A percentile compares a stretch with the other conserved stretches of the same genome.
Evolutionary conservation across 805 yeast species (phyloP).

Genomic region (Alloascoidea africana): DNA sequence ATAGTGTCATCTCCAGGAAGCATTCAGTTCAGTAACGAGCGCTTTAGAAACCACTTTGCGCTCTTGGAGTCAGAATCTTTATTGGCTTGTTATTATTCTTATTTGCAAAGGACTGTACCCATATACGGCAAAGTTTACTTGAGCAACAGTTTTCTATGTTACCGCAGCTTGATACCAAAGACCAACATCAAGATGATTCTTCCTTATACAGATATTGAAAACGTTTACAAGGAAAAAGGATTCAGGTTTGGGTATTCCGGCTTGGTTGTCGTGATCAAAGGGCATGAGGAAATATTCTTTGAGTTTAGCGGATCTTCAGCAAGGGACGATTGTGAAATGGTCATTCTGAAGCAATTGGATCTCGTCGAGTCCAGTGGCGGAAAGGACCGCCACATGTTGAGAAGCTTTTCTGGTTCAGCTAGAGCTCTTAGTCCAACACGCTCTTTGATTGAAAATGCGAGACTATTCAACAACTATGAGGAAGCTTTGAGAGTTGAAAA

Average conservation of each 20-base stretch:
- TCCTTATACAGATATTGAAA: constrained; percentile 62
- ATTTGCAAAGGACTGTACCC: constrained; percentile 59
- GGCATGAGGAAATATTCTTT: constrained; percentile 62
- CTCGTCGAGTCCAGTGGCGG: no score
- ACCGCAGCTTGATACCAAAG: constrained; percentile 67
- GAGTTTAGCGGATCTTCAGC: constrained; percentile 51
- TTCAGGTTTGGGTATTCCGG: constrained; percentile 56
- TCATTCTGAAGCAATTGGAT: background rate
- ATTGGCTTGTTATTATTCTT: constrained; percentile 54
- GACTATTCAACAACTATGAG: constrained; percentile 49
- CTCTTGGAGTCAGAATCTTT: constrained; percentile 34
- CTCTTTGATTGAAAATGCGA: constrained; percentile 31
- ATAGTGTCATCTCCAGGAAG: constrained; percentile 26
- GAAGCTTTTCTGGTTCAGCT: background rate
- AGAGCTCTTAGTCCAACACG: background rate
- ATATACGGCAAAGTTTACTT: constrained; percentile 73
- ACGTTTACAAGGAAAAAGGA: constrained; percentile 51
- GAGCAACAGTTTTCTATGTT: constrained; percentile 57
- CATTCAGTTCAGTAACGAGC: constrained; percentile 30
- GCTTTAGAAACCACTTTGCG: constrained; percentile 55
- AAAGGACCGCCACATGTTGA: background rate
- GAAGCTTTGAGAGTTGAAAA: constrained; percentile 28
- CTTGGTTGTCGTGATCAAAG: constrained; percentile 50
- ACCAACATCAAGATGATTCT: constrained; percentile 67
- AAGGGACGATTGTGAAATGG: constrained; percentile 51